Percentiles rank a stretch among this genome's conserved stretches.
Conservation (phyloP, 2,329 filamentous ascomycete species). For the Harringtonia lauricola region DNA sequence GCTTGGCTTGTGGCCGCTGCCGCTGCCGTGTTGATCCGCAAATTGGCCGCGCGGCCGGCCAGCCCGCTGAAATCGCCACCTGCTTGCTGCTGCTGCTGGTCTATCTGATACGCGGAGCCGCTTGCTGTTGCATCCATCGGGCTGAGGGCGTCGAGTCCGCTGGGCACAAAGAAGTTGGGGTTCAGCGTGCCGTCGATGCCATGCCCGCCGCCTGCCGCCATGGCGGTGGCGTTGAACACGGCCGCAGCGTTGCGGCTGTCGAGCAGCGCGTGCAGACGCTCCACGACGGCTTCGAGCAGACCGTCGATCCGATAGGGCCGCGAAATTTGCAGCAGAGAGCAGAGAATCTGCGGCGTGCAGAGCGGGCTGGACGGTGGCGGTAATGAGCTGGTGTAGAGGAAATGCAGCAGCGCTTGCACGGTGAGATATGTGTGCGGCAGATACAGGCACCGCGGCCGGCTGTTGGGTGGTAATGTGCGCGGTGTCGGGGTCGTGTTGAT, state of each 20-base stretch:
- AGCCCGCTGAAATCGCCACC: conserved; percentile 20
- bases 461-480: conserved; percentile 43
- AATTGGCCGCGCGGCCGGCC: conserved; percentile 23
- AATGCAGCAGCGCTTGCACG: conserved; percentile 81
- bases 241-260: conserved; percentile 92
- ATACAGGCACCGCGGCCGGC: conserved; percentile 76
- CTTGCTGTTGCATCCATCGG: conserved; percentile 7
- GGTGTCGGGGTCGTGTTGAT: conserved; percentile 48
- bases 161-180: conserved; percentile 49
- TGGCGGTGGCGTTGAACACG: conserved; percentile 95
- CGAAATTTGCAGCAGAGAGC: conserved; percentile 85
- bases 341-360: conserved; percentile 90
- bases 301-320: conserved; percentile 91
- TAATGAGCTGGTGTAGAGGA: conserved; percentile 83
- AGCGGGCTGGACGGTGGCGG: conserved; percentile 65
- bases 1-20: conserved; percentile 8
- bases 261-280: conserved; percentile 77
- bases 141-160: conserved; percentile 31
- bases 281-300: conserved; percentile 82
- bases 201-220: conserved; percentile 89
- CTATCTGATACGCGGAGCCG: conserved; percentile 9
- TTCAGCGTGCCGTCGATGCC: conserved; percentile 60
- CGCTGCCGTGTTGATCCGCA: conserved; percentile 39
- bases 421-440: conserved; percentile 88
- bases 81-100: not conserved